Evolutionary conservation across 495 filamentous ascomycete species (phyloP).

Genomic region (Letharia lupina): DNA sequence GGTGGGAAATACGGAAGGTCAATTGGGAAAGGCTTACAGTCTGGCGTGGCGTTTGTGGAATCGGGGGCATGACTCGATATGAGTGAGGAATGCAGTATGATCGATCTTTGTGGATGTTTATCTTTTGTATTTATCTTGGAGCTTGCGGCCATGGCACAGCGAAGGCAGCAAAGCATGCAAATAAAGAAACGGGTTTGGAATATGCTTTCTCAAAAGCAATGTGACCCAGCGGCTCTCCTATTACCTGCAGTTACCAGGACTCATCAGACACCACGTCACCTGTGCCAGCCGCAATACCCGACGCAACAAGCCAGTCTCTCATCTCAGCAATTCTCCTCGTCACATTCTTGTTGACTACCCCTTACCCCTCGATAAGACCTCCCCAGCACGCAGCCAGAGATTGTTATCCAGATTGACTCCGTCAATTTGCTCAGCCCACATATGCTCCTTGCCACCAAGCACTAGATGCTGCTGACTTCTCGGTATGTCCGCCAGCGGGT

Average conservation of each 20-base stretch:
- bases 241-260: slow-evolving; percentile 7
- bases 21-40: not conserved
- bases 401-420: slow-evolving; percentile 55
- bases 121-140: not conserved
- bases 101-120: not conserved
- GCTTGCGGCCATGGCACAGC: not conserved
- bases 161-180: not conserved
- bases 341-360: slow-evolving; percentile 7
- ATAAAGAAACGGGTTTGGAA: not conserved
- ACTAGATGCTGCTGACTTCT: slow-evolving; percentile 50
- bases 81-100: not conserved
- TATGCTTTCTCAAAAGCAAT: not conserved
- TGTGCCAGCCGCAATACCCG: slow-evolving; percentile 16
- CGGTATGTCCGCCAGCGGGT: slow-evolving; percentile 53
- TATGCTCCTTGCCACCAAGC: slow-evolving; percentile 66
- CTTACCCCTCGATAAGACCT: slow-evolving; percentile 19
- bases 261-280: slow-evolving; percentile 16
- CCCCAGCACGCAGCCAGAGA: slow-evolving; percentile 60
- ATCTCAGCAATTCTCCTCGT: slow-evolving; percentile 19
- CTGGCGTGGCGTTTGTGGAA: slow-evolving; percentile 3
- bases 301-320: slow-evolving; percentile 21
- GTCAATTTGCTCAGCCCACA: slow-evolving; percentile 74
- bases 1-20: not conserved
- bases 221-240: not conserved
- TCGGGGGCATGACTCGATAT: not conserved